Evolutionary conservation across 2,329 filamentous ascomycete genomes (phyloP), one percentile per base, ranked within the genome.

Genomic region (Fusarium devonianum): DNA sequence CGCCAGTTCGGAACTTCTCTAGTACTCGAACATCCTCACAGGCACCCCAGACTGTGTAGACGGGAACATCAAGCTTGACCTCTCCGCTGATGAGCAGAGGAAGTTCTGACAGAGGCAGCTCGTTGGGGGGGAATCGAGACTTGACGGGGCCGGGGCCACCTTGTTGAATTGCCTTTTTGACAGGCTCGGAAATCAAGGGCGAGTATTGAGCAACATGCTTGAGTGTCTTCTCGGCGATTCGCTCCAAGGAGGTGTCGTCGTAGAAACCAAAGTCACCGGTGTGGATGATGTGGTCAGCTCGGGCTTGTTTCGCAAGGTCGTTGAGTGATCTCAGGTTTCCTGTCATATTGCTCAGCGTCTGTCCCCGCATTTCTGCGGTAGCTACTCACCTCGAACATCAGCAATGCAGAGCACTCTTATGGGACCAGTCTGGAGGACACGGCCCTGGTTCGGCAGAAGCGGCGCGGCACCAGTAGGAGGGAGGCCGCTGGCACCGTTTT

Each of bases 201-300:
- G 94, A 99, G 75, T 99, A 99, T 76, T 99, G 94, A 45, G 93
- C 93, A 62, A 99, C 94, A 76, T 99, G 94, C 77, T 96, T 97
- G 40, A 99, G 82, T 16, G 94, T 99, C 79, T 99, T 99, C 75
- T 99, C 94, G 29, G 94, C 94, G 77, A 99, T 97, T 68, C 94
- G 88, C 68, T 97, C 93, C 62, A 99, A 79, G 25, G 94, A 99
- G 44, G 88, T 90, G 67, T 96, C 89, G 73, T 99, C 94, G 78
- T 99, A 99, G 78, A 99, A 99, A 57, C 94, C 94, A 71, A 99
- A 99, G 73, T 99, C 94, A 73, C 94, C 94, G 14, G 94, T 99
- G 75, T 99, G 94, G 68, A 99, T 92, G 74, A 99, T 96, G 77
- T 97, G 92, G 76, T 97, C 92, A 66, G 94, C 94, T 71, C 89